phyloP scores from a whole-genome alignment of 2,329 filamentous ascomycete species.

The Drechmeria coniospora region DNA sequence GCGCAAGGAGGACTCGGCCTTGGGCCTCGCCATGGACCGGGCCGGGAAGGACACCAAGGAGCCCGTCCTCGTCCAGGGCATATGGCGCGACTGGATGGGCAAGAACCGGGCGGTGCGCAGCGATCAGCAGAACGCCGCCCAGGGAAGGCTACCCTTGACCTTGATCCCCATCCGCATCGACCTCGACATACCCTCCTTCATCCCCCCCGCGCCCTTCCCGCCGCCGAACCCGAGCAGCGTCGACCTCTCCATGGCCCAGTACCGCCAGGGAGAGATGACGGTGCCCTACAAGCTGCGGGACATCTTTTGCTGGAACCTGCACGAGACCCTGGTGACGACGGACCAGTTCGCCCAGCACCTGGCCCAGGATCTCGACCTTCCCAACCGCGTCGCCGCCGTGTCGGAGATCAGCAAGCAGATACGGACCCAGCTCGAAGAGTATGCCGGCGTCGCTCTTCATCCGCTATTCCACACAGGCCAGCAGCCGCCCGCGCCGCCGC shows the following conservation, averaged over 20 bases:
- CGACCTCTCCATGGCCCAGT: conserved; percentile 62
- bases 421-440: conserved; percentile 86
- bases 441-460: conserved; percentile 84
- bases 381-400: conserved; percentile 53
- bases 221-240: conserved; percentile 45
- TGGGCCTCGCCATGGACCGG: conserved; percentile 54
- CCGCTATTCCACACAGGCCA: conserved; percentile 64
- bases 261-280: conserved; percentile 63
- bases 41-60: conserved; percentile 66
- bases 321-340: conserved; percentile 84
- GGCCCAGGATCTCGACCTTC: conserved; percentile 85
- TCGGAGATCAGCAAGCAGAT: conserved; percentile 86
- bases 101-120: conserved; percentile 43
- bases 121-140: conserved; percentile 45
- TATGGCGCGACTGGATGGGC: conserved; percentile 93
- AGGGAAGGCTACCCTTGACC: conserved; percentile 68
- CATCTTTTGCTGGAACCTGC: conserved; percentile 94
- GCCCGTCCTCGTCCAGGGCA: conserved; percentile 74
- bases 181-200: conserved; percentile 71
- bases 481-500: conserved; percentile 12
- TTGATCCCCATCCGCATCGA: conserved; percentile 95
- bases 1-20: conserved; percentile 56
- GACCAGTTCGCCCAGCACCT: conserved; percentile 88
- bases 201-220: conserved; percentile 49
- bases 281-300: conserved; percentile 82